phyloP scores from a whole-genome alignment of 352 stramenopile species.

The Globisporangium sylvaticum region DNA sequence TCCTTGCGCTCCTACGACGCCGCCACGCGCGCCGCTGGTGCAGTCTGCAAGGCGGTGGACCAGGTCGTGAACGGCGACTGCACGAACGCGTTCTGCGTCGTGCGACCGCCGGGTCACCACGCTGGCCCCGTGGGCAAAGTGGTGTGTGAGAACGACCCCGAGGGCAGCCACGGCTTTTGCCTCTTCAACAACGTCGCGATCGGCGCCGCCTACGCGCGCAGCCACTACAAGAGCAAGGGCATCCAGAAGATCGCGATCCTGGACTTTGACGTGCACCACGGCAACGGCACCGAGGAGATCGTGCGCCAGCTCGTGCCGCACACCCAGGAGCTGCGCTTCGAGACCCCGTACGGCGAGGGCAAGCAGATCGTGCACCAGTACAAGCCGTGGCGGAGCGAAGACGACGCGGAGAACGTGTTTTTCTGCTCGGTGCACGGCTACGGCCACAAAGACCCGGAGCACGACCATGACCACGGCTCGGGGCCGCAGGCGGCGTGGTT shows the following conservation, averaged over 20 bases:
- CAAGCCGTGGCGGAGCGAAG: constrained; percentile 95
- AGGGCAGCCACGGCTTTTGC: constrained; percentile 92
- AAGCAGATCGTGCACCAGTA: constrained; percentile 86
- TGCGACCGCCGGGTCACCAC: constrained; percentile 96
- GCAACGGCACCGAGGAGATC: constrained; percentile 97
- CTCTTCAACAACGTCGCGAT: constrained; percentile 98
- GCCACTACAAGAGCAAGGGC: constrained; percentile 88
- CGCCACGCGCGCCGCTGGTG: constrained; percentile 71
- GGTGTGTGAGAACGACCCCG: constrained; percentile 89
- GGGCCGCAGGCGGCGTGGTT: constrained; percentile 52
- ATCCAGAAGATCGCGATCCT: constrained; percentile 95
- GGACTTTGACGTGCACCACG: constrained; percentile 98
- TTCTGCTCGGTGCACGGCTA: constrained; percentile 91
- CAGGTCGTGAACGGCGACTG: constrained; percentile 82
- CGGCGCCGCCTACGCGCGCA: constrained; percentile 93
- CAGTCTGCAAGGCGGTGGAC: constrained; percentile 84
- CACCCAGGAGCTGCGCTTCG: constrained; percentile 70
- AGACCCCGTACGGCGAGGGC: constrained; percentile 90
- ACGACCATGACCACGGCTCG: constrained; percentile 29
- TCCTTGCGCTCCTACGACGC: constrained; percentile 75
- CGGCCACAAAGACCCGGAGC: constrained; percentile 64
- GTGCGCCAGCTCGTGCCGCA: constrained; percentile 90
- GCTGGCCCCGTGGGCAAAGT: constrained; percentile 93
- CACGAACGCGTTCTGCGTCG: constrained; percentile 95
- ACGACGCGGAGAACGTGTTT: constrained; percentile 94